Percentiles rank a stretch among this genome's conserved stretches.
phyloP scores from a whole-genome alignment of 306 rosid genomes.

The Amphicarpaea edgeworthii region DNA sequence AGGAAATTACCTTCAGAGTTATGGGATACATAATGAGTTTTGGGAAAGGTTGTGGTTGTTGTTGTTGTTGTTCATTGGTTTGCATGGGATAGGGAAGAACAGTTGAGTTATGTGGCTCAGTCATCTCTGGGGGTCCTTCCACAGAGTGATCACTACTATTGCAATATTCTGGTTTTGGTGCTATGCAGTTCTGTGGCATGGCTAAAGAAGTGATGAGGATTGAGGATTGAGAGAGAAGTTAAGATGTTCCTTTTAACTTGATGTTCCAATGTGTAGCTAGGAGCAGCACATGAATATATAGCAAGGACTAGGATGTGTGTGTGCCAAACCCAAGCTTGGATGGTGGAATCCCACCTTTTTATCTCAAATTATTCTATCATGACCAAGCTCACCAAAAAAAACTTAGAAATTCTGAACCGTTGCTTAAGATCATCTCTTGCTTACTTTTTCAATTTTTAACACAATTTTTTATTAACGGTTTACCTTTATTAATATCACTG shows the following conservation, averaged over 20 bases:
- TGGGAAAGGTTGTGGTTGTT: slow-evolving; percentile 50
- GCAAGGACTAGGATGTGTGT: slow-evolving; percentile 48
- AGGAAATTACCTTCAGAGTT: slow-evolving; percentile 72
- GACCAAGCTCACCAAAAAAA: slow-evolving; percentile 47
- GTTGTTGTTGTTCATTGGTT: slow-evolving; percentile 59
- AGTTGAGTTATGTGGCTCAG: slow-evolving; percentile 55
- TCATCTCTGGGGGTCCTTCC: slow-evolving; percentile 55
- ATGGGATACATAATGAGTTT: slow-evolving; percentile 75
- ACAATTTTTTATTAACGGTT: slow-evolving; percentile 6
- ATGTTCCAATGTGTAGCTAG: slow-evolving; percentile 45
- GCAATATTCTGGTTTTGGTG: slow-evolving; percentile 59
- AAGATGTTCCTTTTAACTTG: slow-evolving; percentile 62
- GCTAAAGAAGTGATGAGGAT: slow-evolving; percentile 39
- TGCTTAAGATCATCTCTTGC: slow-evolving; percentile 23
- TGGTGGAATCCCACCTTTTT: slow-evolving; percentile 66
- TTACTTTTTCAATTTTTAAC: slow-evolving; percentile 12
- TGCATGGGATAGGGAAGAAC: slow-evolving; percentile 58
- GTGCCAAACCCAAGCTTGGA: slow-evolving; percentile 39
- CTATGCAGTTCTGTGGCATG: slow-evolving; percentile 66
- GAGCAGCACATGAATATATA: slow-evolving; percentile 61
- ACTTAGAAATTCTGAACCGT: slow-evolving; percentile 48
- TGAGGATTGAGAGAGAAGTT: slow-evolving; percentile 54
- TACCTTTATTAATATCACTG: slow-evolving; percentile 15
- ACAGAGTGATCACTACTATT: slow-evolving; percentile 40
- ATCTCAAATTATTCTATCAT: slow-evolving; percentile 59